Base-by-base conservation (phyloP, 73 alveolate species). In the Paramecium pentaurelia region DNA sequence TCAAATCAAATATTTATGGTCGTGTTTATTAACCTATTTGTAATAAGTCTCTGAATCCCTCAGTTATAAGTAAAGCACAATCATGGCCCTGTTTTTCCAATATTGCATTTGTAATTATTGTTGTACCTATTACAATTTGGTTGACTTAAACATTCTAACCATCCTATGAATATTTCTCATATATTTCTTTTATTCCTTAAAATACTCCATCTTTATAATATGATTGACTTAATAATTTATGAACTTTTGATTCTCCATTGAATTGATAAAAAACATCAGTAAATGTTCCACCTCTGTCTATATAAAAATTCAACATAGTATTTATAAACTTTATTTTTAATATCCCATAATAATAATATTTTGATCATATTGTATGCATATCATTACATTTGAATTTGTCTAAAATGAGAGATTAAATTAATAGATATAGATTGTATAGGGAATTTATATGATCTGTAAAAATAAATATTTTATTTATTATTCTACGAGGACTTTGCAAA, bases 261-360 rank as follows among this genome's bases (percentile, higher is more conserved):
- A 37, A 70, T 20, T 60, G 73, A 68, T 97, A 94, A 71, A 92
- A 95, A 25, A 96, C 83, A 71, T 96, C 99, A 8, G 99, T 96
- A 92, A 96, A 96, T 58, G 99, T 96, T 12, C 99, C 99, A 47
- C 99, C 99, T 96, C 99, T 93, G 58, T 96, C 99, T 0, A 73
- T 73, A 37, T 36, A 73, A 73, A 37, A 73, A 73, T 73, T 73
- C 18, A 73, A 37, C 87, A 73, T 73, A 4, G 0, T 54, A n/a
- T 54, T 47, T n/a, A 4, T 54, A 54, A 7, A 54, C 28, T 54
- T 54, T 54, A 18, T 54, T 4, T 54, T 54, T 49, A 4, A 11
- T 49, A 11, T 47, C 4, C 0, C 9, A 8, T 47, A 1, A 12
- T n/a, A 16, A 12, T 49, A 49, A 49, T 49, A 0, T 16, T 49